Evolutionary conservation across 106 monocot genomes (phyloP).

Genomic region (Iris macrosiphon): DNA sequence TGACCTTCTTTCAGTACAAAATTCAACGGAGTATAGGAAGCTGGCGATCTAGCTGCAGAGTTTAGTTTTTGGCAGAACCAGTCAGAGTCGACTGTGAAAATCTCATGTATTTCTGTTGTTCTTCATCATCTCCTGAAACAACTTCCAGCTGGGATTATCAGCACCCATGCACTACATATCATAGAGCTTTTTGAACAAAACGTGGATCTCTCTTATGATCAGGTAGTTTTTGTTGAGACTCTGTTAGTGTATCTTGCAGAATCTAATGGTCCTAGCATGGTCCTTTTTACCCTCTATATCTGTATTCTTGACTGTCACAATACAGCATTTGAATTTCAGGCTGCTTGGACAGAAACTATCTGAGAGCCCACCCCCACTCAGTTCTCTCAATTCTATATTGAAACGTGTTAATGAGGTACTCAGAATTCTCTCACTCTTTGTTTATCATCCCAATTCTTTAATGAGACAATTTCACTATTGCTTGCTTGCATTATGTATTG

Average conservation of each 20-base stretch:
- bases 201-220: constrained; percentile 20
- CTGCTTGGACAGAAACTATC: constrained; percentile 23
- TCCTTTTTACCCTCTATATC: neutral
- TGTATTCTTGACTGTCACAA: neutral
- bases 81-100: constrained; percentile 6
- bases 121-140: constrained; percentile 28
- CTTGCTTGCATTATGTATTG: neutral
- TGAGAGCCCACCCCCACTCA: constrained; percentile 10
- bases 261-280: neutral
- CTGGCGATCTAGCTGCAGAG: constrained; percentile 9
- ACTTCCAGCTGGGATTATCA: constrained; percentile 26
- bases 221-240: constrained; percentile 6
- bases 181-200: constrained; percentile 21
- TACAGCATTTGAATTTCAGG: constrained; percentile 34
- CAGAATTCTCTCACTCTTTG: neutral
- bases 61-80: constrained; percentile 13
- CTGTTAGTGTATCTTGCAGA: neutral
- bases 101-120: constrained; percentile 20
- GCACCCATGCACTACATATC: constrained; percentile 13
- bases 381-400: constrained; percentile 7
- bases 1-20: neutral
- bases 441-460: neutral
- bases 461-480: neutral
- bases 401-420: constrained; percentile 15
- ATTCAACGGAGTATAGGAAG: constrained; percentile 6